These are phyloP conservation scores for Plantago major DNA, from an alignment of 257 asterid genomes.

Conservation along the genomic window DNA sequence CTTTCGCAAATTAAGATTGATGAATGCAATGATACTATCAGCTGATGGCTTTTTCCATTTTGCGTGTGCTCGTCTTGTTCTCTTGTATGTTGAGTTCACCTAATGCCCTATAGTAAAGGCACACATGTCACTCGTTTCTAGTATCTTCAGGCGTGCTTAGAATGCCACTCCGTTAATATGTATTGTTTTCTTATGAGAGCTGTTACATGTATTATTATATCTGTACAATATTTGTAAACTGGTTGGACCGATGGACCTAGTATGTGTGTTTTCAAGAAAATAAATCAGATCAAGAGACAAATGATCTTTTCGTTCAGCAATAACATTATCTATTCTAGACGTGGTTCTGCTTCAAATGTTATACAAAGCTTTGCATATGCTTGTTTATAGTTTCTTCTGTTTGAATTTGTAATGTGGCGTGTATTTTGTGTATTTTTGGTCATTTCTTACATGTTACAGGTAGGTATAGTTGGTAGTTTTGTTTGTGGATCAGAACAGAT, in stretches of 20 bases:
- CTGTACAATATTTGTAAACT: constrained; percentile 24
- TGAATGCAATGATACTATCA: constrained; percentile 17
- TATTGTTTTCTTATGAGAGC: constrained; percentile 18
- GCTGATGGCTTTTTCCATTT: constrained; percentile 18
- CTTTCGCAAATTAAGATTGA: neutral
- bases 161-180: constrained; percentile 11
- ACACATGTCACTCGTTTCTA: constrained; percentile 12
- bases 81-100: constrained; percentile 12
- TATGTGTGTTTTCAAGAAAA: constrained; percentile 26
- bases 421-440: neutral
- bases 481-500: neutral
- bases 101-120: constrained; percentile 19
- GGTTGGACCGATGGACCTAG: constrained; percentile 26
- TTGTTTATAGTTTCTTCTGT: neutral
- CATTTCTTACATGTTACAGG: no score
- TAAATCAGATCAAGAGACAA: constrained; percentile 17
- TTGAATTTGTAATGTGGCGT: neutral
- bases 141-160: constrained; percentile 13
- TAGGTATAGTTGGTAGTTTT: neutral
- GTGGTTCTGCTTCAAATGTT: no score
- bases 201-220: constrained; percentile 11
- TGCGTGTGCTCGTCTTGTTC: constrained; percentile 14
- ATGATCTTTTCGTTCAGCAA: constrained; percentile 3
- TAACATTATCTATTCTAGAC: neutral
- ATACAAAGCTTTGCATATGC: neutral